phyloP scores from a whole-genome alignment of 73 alveolate species.

The Stentor roeselii region DNA sequence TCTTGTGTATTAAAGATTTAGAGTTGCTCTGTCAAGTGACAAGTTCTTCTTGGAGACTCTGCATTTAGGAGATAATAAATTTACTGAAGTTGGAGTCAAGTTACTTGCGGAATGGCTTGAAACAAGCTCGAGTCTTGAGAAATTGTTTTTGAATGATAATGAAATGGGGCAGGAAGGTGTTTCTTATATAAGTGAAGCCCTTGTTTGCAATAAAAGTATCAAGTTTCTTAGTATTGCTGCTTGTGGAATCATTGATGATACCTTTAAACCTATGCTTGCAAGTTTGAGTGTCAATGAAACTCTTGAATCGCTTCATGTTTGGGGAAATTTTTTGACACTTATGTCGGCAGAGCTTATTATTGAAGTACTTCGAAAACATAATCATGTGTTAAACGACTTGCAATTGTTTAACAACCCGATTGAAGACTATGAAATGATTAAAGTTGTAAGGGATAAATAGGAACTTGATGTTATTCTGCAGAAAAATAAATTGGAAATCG shows the following conservation, averaged over 20 bases:
- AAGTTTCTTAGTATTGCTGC: not conserved
- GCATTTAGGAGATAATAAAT: constrained; percentile 31
- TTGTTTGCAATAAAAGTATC: constrained; percentile 6
- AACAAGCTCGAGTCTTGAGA: not conserved
- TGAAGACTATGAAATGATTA: constrained; percentile 15
- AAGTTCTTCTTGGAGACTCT: constrained; percentile 22
- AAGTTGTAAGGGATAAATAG: constrained; percentile 15
- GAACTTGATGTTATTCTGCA: not conserved
- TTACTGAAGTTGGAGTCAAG: constrained; percentile 17
- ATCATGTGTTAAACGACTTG: constrained; percentile 5
- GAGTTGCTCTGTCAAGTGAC: constrained; percentile 25
- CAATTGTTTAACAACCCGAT: not conserved
- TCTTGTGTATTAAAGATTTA: constrained; percentile 12
- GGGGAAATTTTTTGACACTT: not conserved
- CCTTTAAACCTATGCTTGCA: constrained; percentile 8
- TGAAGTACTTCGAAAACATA: constrained; percentile 20
- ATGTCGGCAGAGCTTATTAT: constrained; percentile 6
- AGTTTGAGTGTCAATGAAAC: constrained; percentile 19
- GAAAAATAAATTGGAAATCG: not conserved
- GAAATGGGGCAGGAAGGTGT: constrained; percentile 6
- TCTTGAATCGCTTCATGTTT: constrained; percentile 20
- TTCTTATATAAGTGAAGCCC: not conserved
- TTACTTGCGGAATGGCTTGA: constrained; percentile 19
- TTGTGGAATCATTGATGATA: constrained; percentile 26
- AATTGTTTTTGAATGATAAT: constrained; percentile 22